These are phyloP conservation scores for Puccinellia tenuiflora DNA, from an alignment of 176 grass and related monocot genomes.

Conservation along the genomic window DNA sequence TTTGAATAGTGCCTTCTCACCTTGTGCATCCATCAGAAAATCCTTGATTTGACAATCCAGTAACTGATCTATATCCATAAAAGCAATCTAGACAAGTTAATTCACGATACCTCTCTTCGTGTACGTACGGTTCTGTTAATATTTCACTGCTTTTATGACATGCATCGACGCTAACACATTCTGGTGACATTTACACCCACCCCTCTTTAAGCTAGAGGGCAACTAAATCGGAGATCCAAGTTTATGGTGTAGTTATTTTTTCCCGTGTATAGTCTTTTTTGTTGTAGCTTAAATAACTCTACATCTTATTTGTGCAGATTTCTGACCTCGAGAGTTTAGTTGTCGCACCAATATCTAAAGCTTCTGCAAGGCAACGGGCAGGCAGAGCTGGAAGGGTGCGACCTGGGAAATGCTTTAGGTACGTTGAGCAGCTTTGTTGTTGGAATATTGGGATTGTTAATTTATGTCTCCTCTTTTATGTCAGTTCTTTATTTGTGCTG, in stretches of 20 bases:
- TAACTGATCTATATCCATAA: background rate
- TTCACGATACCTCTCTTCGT: background rate
- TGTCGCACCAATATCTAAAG: conserved; percentile 87
- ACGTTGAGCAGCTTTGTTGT: background rate
- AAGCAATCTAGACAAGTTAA: background rate
- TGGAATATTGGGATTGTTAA: background rate
- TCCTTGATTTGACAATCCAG: background rate
- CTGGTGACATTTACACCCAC: background rate
- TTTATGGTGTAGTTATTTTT: background rate
- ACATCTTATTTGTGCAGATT: conserved; percentile 38
- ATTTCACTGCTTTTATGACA: background rate
- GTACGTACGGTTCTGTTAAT: background rate
- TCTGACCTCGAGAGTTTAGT: conserved; percentile 94
- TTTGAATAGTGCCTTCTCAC: conserved; percentile 11
- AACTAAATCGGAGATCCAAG: background rate
- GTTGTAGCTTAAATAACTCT: conserved; percentile 7
- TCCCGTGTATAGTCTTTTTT: background rate
- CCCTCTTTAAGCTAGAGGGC: background rate
- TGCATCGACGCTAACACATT: background rate
- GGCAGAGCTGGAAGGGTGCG: conserved; percentile 92
- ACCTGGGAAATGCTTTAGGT: conserved; percentile 98
- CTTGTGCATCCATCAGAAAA: background rate
- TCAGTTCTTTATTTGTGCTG: background rate
- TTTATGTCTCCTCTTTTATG: background rate
- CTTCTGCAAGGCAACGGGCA: conserved; percentile 90